phyloP scores from a whole-genome alignment of 306 rosid genomes.

The Cucurbita argyrosperma region DNA sequence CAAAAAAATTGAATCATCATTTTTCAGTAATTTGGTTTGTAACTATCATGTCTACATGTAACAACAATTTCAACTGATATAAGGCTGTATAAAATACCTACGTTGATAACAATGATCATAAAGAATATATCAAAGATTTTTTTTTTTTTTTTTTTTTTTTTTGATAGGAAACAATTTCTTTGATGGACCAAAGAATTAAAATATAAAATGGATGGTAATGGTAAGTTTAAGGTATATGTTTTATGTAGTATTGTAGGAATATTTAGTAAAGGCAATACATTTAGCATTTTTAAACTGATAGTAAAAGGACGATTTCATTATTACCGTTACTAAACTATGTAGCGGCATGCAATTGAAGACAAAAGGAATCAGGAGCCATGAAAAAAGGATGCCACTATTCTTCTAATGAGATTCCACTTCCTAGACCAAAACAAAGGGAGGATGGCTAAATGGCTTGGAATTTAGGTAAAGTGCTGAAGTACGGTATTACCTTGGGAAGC shows the following conservation, averaged over 20 bases:
- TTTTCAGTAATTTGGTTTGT: neutral
- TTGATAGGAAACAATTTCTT: too few species aligned
- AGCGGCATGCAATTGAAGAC: neutral
- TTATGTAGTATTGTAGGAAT: neutral
- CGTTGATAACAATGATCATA: neutral
- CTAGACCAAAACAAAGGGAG: neutral
- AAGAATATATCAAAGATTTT: neutral
- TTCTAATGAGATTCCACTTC: neutral
- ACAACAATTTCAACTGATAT: neutral
- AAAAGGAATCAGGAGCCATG: neutral
- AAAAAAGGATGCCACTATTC: neutral
- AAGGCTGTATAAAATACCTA: neutral
- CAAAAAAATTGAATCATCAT: neutral
- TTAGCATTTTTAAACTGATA: neutral
- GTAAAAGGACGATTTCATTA: neutral
- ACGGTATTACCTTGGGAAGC: conserved; percentile 69
- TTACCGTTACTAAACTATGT: neutral
- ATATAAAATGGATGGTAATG: neutral
- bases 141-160: too few species aligned
- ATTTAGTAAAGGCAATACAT: neutral
- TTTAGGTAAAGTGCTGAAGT: neutral
- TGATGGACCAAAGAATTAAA: neutral
- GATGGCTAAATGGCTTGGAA: neutral
- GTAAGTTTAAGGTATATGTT: neutral
- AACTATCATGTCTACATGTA: neutral